These are phyloP conservation scores for Flaveria floridana DNA, from an alignment of 140 eudicot species.

Conservation along the genomic window DNA sequence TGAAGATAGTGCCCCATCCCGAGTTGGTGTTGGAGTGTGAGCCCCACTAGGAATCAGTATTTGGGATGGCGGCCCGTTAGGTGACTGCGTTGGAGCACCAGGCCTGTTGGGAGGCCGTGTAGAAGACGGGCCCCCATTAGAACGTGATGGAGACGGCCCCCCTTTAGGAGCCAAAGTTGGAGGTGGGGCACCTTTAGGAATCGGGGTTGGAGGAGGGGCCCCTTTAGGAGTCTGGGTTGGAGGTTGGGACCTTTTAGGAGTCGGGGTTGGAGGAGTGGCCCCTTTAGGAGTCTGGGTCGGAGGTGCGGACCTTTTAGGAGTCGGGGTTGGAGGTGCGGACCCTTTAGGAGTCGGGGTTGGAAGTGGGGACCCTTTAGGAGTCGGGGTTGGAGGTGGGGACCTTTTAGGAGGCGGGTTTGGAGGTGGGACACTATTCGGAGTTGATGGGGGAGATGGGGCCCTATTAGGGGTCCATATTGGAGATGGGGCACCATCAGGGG, in stretches of 20 bases:
- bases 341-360: not conserved
- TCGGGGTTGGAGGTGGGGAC: not conserved
- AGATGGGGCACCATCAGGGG: constrained; percentile 9
- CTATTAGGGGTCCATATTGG: not conserved
- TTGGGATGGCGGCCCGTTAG: constrained; percentile 2
- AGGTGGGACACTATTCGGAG: constrained; percentile 21
- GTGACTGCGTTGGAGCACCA: no score
- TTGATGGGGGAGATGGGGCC: not conserved
- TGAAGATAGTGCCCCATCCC: not conserved
- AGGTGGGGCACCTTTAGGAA: not conserved
- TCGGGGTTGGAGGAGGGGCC: not conserved
- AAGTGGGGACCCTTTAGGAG: not conserved
- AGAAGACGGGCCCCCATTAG: not conserved
- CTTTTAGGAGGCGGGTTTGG: not conserved
- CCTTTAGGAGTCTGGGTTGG: not conserved
- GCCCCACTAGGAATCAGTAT: constrained; percentile 8
- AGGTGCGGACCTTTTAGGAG: constrained; percentile 1
- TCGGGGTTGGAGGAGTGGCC: not conserved
- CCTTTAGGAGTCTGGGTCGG: not conserved
- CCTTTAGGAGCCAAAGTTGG: not conserved
- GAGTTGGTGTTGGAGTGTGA: constrained; percentile 5
- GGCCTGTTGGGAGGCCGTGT: not conserved
- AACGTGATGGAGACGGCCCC: not conserved
- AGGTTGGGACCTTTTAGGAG: not conserved
- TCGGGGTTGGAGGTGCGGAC: not conserved